Evolutionary conservation across 1,284 basidiomycete species (phyloP).

Genomic region (Tilletia walkeri): DNA sequence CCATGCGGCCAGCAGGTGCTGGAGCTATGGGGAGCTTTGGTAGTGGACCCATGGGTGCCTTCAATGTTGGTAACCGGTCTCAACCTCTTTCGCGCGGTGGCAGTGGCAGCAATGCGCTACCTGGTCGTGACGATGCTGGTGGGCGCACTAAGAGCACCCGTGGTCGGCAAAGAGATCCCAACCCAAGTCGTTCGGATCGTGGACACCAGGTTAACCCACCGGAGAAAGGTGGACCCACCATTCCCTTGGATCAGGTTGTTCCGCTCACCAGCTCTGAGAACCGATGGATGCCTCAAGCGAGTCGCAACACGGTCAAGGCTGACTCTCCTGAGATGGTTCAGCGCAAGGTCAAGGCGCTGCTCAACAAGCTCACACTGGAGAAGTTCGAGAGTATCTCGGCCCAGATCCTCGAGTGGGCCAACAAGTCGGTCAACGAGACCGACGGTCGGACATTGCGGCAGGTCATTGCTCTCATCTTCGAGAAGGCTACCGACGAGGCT

Average conservation of each 20-base stretch:
- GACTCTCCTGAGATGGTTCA: constrained; percentile 81
- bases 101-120: constrained; percentile 51
- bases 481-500: constrained; percentile 94
- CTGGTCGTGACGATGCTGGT: constrained; percentile 52
- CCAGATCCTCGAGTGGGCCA: constrained; percentile 90
- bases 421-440: constrained; percentile 86
- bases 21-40: constrained; percentile 44
- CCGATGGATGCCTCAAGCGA: constrained; percentile 66
- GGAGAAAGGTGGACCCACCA: constrained; percentile 55
- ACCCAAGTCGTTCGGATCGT: constrained; percentile 28
- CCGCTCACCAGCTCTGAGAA: constrained; percentile 77
- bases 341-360: constrained; percentile 85
- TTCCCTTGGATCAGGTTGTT: constrained; percentile 63
- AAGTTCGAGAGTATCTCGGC: constrained; percentile 92
- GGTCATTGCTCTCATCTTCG: constrained; percentile 92
- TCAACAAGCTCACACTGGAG: constrained; percentile 97
- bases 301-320: constrained; percentile 46
- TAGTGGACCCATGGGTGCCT: constrained; percentile 47
- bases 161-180: constrained; percentile 48
- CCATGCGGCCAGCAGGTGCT: neutral
- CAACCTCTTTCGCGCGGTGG: constrained; percentile 51
- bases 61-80: constrained; percentile 47
- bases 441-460: constrained; percentile 91
- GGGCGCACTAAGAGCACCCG: constrained; percentile 51
- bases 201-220: constrained; percentile 50